Conservation (phyloP, 129 eudicot species). For the Flaveria sonorensis region DNA sequence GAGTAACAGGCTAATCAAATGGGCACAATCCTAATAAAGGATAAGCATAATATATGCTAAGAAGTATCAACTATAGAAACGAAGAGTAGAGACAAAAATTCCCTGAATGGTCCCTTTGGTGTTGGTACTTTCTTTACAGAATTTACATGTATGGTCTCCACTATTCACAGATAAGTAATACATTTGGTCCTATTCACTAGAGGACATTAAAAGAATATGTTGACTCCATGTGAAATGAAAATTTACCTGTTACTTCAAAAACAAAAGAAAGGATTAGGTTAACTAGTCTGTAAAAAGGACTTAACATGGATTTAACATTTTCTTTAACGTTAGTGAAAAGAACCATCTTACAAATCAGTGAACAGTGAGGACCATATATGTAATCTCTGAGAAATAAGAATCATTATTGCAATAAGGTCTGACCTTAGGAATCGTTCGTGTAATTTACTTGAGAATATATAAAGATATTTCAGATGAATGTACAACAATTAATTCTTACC, state of each 20-base stretch:
- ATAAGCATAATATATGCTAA: no score
- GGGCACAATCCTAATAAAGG: no score
- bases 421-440: not conserved
- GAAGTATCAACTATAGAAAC: slow-evolving; percentile 11
- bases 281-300: not conserved
- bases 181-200: not conserved
- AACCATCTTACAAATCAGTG: not conserved
- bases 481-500: slow-evolving; percentile 40
- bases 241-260: not conserved
- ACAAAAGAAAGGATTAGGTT: not conserved
- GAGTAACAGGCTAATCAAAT: no score
- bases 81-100: not conserved
- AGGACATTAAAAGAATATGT: not conserved
- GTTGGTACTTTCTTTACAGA: not conserved
- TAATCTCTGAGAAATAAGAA: not conserved
- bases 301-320: not conserved
- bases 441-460: not conserved
- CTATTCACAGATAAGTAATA: not conserved
- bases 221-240: not conserved
- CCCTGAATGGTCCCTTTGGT: not conserved
- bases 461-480: not conserved
- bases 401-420: not conserved
- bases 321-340: not conserved
- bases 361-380: not conserved
- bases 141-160: not conserved